Evolutionary conservation across 208 protist species (phyloP).

Genomic region (Leishmania aethiopica): DNA sequence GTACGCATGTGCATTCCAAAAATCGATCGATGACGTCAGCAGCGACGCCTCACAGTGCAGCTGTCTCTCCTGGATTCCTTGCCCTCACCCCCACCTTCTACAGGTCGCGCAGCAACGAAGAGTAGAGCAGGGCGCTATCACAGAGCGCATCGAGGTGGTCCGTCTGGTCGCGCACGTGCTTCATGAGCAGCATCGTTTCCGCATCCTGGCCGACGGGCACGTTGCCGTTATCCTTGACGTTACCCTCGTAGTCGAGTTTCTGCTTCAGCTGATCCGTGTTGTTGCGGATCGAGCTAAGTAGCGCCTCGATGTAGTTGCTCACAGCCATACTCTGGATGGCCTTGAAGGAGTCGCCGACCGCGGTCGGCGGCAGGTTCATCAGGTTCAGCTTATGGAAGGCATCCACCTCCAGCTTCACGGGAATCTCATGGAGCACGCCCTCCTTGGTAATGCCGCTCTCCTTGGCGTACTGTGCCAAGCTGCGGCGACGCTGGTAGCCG

Average conservation of each 20-base stretch:
- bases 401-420: conserved; percentile 64
- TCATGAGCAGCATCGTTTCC: conserved; percentile 56
- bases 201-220: conserved; percentile 48
- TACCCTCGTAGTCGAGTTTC: conserved; percentile 46
- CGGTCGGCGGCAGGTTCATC: conserved; percentile 21
- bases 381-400: conserved; percentile 65
- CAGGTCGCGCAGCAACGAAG: conserved; percentile 32
- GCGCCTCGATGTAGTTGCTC: conserved; percentile 52
- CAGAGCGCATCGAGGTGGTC: conserved; percentile 71
- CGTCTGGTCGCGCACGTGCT: conserved; percentile 61
- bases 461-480: conserved; percentile 38
- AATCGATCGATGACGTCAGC: not conserved
- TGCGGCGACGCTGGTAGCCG: conserved; percentile 29
- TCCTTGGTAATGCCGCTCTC: conserved; percentile 46
- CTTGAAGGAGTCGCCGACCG: conserved; percentile 40
- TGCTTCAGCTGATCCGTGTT: conserved; percentile 42
- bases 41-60: not conserved
- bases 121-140: conserved; percentile 49
- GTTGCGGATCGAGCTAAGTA: conserved; percentile 51
- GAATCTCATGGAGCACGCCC: conserved; percentile 68
- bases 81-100: not conserved
- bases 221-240: conserved; percentile 43
- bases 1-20: not conserved
- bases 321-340: conserved; percentile 45
- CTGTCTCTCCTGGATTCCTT: not conserved